Conservation (phyloP, 768 basidiomycete species). For the Sistotremastrum niveocremeum region DNA sequence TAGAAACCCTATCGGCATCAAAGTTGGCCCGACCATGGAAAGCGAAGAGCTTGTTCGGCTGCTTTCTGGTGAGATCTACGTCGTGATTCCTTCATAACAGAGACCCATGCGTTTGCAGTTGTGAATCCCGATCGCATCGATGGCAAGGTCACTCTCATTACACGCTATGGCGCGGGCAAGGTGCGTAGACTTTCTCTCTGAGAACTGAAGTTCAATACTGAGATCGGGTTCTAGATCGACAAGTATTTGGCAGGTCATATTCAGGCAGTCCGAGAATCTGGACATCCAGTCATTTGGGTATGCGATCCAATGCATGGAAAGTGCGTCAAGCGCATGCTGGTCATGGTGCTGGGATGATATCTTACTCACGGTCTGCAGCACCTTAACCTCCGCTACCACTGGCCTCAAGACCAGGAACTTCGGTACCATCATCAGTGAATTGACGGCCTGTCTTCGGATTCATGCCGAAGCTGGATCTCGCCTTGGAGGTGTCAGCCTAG, state of each 20-base stretch:
- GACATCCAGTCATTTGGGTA: constrained; percentile 86
- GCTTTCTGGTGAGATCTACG: constrained; percentile 50
- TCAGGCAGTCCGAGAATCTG: constrained; percentile 57
- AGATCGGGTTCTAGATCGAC: constrained; percentile 41
- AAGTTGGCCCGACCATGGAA: constrained; percentile 84
- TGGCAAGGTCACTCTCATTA: constrained; percentile 83
- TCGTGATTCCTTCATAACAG: neutral
- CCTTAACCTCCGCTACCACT: constrained; percentile 52
- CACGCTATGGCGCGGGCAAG: constrained; percentile 84
- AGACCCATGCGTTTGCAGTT: constrained; percentile 28
- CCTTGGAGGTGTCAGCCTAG: constrained; percentile 72
- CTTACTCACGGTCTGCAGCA: constrained; percentile 31
- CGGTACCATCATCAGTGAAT: constrained; percentile 76
- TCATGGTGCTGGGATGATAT: neutral
- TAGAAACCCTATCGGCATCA: constrained; percentile 88
- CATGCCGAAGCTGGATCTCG: constrained; percentile 63
- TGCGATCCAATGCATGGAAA: constrained; percentile 99
- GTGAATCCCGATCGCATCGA: constrained; percentile 75
- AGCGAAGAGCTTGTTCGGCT: constrained; percentile 62
- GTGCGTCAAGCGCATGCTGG: constrained; percentile 32
- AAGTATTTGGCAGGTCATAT: constrained; percentile 70
- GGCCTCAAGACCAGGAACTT: constrained; percentile 89
- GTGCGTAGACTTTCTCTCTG: constrained; percentile 21
- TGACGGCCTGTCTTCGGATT: constrained; percentile 69
- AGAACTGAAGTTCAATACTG: constrained; percentile 2